phyloP scores from a whole-genome alignment of 75 land plant genomes.

The Ceratopteris richardii region DNA sequence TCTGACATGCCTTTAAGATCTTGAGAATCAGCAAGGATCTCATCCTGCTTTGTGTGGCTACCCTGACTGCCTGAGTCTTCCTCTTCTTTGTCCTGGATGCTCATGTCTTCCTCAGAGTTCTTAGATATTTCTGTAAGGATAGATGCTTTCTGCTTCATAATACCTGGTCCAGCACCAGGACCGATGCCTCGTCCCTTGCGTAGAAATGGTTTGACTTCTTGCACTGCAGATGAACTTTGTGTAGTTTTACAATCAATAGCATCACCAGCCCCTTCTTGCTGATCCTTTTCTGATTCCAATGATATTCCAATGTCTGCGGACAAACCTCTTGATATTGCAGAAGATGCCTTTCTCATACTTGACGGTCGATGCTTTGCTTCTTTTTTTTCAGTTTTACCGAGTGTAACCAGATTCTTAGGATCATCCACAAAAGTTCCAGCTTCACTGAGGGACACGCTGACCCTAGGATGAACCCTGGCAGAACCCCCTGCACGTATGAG shows the following conservation, averaged over 20 bases:
- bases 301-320: not conserved
- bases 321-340: not conserved
- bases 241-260: not conserved
- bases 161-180: constrained; percentile 43
- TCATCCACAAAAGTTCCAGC: not conserved
- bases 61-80: too few relatives aligned
- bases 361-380: not conserved
- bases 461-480: not conserved
- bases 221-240: not conserved
- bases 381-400: not conserved
- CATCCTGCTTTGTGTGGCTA: too few relatives aligned
- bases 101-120: not conserved
- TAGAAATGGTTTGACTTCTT: constrained; percentile 55
- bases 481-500: not conserved
- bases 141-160: constrained; percentile 32
- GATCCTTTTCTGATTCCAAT: not conserved
- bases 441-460: not conserved
- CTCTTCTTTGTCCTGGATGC: not conserved
- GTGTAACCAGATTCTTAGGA: not conserved
- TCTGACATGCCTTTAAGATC: too few relatives aligned
- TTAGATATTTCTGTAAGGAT: constrained; percentile 24
- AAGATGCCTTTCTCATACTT: not conserved
- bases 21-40: too few relatives aligned
- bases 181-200: constrained; percentile 74
- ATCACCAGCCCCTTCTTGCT: constrained; percentile 1